Evolutionary conservation across 176 grass and related monocot species (phyloP), one percentile per base, ranked within the genome.

Genomic region (Hordeum marinum): DNA sequence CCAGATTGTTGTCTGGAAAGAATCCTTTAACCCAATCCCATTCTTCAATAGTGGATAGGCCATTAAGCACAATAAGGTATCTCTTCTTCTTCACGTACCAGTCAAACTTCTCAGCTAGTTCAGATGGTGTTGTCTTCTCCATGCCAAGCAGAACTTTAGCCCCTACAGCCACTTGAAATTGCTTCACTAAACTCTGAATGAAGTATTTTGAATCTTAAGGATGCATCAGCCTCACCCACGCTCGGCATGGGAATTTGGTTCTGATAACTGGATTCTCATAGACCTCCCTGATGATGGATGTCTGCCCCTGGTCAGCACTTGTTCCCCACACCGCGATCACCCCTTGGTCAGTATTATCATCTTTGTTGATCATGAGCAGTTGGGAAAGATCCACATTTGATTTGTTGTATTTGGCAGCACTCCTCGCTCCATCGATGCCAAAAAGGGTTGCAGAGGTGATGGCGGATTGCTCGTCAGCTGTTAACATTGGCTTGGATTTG

Each of bases 61-160:
- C 39, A 9, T 41, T 3, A 70, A 91, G 1, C 13, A 91, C 82
- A 26, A 91, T 23, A 0, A 89, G 21, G 24, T 80, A 84, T 0
- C 36, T 68, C 2, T 35, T 80, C 21, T 32, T 29, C 1, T 39
- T 61, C 0, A 89, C 0, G 70, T 43, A 26, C 18, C 10, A 0
- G 1, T 0, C 40, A 11, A 86, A 81, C 11, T 24, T 20, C 1
- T 20, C 2, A 0, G 20, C 10, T 29, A 29, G 29, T 29, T 29
- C 21, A 54, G 7, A 9, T 18, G 14, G 6, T 1, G 3, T 0
- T 0, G 15, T n/a, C n/a, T 2, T 52, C 2, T 11, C n/a, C 4
- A 0, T 57, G 25, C 41, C 45, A 29, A 57, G 23, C 1, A 75
- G 9, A 20, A 5, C 2, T 1, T 4, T 11, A 21, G 32, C 11